These are phyloP conservation scores for Mariannaea sp. DNA, from an alignment of 2,329 filamentous ascomycete species.

Conservation along the genomic window DNA sequence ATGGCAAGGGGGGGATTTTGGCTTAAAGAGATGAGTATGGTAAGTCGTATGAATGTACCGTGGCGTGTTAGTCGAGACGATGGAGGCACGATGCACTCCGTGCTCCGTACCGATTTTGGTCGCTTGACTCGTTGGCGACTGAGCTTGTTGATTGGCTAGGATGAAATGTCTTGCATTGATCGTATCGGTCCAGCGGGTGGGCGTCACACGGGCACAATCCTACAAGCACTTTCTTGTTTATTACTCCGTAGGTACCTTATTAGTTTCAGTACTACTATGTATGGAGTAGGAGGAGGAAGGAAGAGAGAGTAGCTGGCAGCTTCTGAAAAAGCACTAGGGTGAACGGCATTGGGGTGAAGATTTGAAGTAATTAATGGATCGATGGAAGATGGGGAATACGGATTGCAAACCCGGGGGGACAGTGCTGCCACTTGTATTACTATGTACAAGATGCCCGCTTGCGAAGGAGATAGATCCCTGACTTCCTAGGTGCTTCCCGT, in stretches of 20 bases:
- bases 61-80: neutral
- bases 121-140: no score
- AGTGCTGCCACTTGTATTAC: no score
- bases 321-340: neutral
- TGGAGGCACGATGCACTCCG: neutral
- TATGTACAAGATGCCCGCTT: no score
- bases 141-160: no score
- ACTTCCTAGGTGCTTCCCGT: no score
- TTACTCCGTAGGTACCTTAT: no score
- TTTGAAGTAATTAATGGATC: constrained; percentile 3
- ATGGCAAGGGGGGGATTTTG: constrained; percentile 1
- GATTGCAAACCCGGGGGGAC: no score
- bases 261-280: no score
- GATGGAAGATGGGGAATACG: constrained; percentile 2
- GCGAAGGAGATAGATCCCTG: no score
- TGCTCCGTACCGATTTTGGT: no score
- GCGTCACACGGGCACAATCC: constrained; percentile 1
- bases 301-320: neutral
- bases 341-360: neutral
- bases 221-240: no score
- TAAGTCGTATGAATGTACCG: neutral
- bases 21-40: neutral
- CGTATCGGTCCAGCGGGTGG: constrained; percentile 25
- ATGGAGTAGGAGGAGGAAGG: no score
- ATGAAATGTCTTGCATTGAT: constrained; percentile 26